Base-by-base conservation (phyloP, 768 basidiomycete genomes). In the Agaricus subrufescens region DNA sequence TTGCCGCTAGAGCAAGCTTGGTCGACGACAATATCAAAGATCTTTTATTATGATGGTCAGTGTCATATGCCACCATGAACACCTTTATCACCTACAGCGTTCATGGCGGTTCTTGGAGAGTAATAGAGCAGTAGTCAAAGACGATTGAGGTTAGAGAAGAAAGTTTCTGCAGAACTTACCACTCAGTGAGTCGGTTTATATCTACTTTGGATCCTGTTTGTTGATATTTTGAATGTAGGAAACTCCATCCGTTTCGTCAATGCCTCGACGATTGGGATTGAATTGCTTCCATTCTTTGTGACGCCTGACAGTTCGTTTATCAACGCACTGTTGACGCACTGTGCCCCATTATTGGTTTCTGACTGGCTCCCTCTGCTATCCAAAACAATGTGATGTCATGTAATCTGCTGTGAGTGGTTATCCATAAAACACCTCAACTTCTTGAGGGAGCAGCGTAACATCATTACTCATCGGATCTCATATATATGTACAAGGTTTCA, bases 1-100 rank as follows among this genome's bases (percentile, higher is more conserved):
- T 12, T 0, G 62, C 51, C 60, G 62, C 63, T 71, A 66, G 82
- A 82, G 65, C 84, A 85, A 70, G 61, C 65, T 57, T 62, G 63
- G 50, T 76, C 65, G 67, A 76, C 75, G 63, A 75, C 73, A 58
- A 76, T 76, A 60, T 70, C 69, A 60, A 65, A 67, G 60, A 59
- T 68, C 74, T 74, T 57, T 56, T 46, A 34, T 39, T 30, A 29
- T 58, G 37, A 34, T 58, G 23, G 55, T 46, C 50, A 42, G 46
- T 15, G 53, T 62, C 46, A 50, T 60, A 48, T 50, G 49, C 57
- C 49, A 52, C 39, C 52, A 50, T 58, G 55, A 50, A 49, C 53
- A 47, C 43, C 61, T 51, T n/a, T 5, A 46, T 49, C 38, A 25
- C 58, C 6, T 48, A 59, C 58, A 42, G 58, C 37, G 43, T 54